Evolutionary conservation across 2,329 filamentous ascomycete genomes (phyloP), one percentile per base, ranked within the genome.

Genomic region (Verticillium klebahnii): DNA sequence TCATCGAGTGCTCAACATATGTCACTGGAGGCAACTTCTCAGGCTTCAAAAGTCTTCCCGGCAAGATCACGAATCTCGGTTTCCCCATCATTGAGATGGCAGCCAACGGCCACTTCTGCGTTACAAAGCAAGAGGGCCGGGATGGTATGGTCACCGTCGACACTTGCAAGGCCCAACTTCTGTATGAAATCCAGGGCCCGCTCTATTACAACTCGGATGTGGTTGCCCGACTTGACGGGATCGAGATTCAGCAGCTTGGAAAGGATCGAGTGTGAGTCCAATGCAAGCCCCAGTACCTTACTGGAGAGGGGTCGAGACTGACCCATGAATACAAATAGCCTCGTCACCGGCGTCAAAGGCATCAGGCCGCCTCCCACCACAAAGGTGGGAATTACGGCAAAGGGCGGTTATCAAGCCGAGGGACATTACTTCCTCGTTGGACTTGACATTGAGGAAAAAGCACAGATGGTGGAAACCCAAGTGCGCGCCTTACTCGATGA

Each of bases 1-100:
- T 82, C 17, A 82, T 82, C 60, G 80, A 83, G 65, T 83, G 80
- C 67, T 79, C 77, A 3, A 75, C 78, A 0, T 85, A 84, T 64
- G 77, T 80, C 6, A 83, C 80, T 1, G 82, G 82, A 0, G 78
- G 73, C 0, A 85, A 85, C 62, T 85, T 84, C 60, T 74, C 80
- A 0, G 82, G 81, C 1, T 78, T 79, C 63, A 75, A 78, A 60
- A 23, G 9, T 11, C 31, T 63, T 5, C 56, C 62, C 15, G 57
- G 60, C 50, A 34, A 36, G 17, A 39, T 39, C 12, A 19, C 60
- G 14, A 75, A 80, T 58, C 73, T 80, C 19, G 76, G 80, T 3
- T 81, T 80, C 56, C 80, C 79, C 0, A 83, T 85, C 61, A 80
- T 77, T 0, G 81, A 84, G 59, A 72, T 85, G 15, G 75, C 73